Percentiles rank a stretch among this genome's conserved stretches.
Evolutionary conservation across 2,329 filamentous ascomycete species (phyloP).

Genomic region (Neopestalotiopsis rosae): DNA sequence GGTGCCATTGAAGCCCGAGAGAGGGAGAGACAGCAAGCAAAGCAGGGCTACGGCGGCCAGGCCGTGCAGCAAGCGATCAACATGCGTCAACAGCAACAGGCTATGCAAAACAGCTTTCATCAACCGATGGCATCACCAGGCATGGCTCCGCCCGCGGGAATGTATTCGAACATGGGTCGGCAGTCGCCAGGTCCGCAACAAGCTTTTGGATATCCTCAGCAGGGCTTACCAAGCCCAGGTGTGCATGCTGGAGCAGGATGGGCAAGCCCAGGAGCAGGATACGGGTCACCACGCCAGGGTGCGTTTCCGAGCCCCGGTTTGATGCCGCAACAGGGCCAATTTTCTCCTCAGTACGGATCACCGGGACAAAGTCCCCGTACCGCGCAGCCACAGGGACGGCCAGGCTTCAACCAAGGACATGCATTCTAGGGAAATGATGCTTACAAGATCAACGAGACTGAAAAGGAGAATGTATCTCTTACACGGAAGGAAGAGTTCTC

Average conservation of each 20-base stretch:
- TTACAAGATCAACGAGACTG: background rate
- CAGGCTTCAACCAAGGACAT: conserved; percentile 31
- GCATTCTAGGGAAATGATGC: conserved; percentile 31
- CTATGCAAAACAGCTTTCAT: conserved; percentile 41
- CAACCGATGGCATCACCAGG: conserved; percentile 30
- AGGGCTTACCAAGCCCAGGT: conserved; percentile 30
- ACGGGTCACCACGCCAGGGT: conserved; percentile 33
- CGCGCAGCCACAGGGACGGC: conserved; percentile 22
- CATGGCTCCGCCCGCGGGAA: conserved; percentile 34
- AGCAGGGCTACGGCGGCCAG: conserved; percentile 70
- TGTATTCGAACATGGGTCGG: conserved; percentile 38
- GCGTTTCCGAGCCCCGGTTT: conserved; percentile 32
- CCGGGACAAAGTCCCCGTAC: conserved; percentile 29
- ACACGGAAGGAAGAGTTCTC: background rate
- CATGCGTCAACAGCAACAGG: conserved; percentile 64
- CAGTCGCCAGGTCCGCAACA: conserved; percentile 35
- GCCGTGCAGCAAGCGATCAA: conserved; percentile 76
- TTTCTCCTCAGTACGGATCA: conserved; percentile 25
- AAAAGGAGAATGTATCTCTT: background rate
- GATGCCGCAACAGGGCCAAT: conserved; percentile 30
- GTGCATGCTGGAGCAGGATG: conserved; percentile 39
- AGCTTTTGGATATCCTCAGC: conserved; percentile 31
- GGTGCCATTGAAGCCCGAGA: conserved; percentile 82
- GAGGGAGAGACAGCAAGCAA: conserved; percentile 75
- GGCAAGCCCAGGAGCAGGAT: conserved; percentile 30